Percentiles rank a stretch among this genome's conserved stretches.
Evolutionary conservation across 164 flowering plant species (phyloP).

Genomic region (Magnolia changhungtana): DNA sequence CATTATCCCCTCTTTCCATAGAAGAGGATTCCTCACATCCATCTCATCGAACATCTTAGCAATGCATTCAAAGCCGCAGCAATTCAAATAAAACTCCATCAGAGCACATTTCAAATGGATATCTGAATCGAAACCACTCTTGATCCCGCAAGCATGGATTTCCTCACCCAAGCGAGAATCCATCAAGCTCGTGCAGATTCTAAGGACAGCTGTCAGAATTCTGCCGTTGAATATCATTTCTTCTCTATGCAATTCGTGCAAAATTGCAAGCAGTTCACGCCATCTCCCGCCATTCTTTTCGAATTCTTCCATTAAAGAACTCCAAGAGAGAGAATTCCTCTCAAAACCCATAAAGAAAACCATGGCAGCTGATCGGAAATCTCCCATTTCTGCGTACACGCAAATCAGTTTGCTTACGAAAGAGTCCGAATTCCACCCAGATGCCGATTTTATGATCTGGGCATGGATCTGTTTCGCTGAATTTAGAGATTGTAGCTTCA

Average conservation of each 20-base stretch:
- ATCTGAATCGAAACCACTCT: conserved; percentile 51
- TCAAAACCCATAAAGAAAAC: conserved; percentile 39
- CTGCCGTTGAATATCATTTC: conserved; percentile 32
- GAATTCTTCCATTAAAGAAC: conserved; percentile 38
- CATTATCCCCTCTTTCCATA: conserved; percentile 53
- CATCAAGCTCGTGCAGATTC: conserved; percentile 31
- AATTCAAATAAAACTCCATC: conserved; percentile 50
- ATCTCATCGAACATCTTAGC: conserved; percentile 39
- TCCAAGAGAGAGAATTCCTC: conserved; percentile 30
- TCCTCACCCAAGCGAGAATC: conserved; percentile 42
- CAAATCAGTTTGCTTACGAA: conserved; percentile 28
- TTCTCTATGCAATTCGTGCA: conserved; percentile 41
- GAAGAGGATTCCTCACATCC: conserved; percentile 16
- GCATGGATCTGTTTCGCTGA: conserved; percentile 46
- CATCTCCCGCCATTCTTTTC: conserved; percentile 29
- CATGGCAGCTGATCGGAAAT: conserved; percentile 41
- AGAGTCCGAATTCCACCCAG: conserved; percentile 17
- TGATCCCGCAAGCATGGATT: conserved; percentile 53
- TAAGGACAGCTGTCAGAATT: conserved; percentile 30
- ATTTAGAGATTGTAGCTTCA: conserved; percentile 25
- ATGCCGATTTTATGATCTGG: conserved; percentile 43
- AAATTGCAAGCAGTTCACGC: conserved; percentile 39
- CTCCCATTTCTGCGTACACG: conserved; percentile 42
- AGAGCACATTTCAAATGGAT: conserved; percentile 41
- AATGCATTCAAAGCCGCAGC: conserved; percentile 38